phyloP scores from a whole-genome alignment of 202 grass and related monocot genomes.

The Zoysia matrella region DNA sequence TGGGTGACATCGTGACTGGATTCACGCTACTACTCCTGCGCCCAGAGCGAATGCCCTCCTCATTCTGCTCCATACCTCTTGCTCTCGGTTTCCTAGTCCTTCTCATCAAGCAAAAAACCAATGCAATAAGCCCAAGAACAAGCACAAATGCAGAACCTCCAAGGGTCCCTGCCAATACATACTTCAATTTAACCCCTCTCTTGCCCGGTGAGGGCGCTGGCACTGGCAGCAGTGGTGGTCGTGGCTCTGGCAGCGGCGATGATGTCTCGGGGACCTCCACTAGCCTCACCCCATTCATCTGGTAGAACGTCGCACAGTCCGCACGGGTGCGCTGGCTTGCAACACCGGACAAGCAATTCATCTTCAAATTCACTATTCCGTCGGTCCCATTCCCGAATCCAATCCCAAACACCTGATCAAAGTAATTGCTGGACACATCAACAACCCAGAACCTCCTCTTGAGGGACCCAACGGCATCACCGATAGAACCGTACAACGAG shows the following conservation, averaged over 20 bases:
- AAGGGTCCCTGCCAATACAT: conserved; percentile 55
- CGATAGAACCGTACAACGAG: conserved; percentile 65
- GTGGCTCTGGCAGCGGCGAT: conserved; percentile 22
- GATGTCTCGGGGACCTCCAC: conserved; percentile 20
- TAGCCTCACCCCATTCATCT: conserved; percentile 46
- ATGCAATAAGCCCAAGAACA: conserved; percentile 25
- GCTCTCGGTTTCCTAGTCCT: conserved; percentile 24
- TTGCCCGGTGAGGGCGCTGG: conserved; percentile 14
- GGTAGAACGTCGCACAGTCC: conserved; percentile 74
- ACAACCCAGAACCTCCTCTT: conserved; percentile 58
- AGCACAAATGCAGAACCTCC: conserved; percentile 43
- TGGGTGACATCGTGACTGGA: conserved; percentile 53
- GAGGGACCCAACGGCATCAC: conserved; percentile 39
- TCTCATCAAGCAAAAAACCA: conserved; percentile 55
- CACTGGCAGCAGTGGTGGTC: conserved; percentile 25
- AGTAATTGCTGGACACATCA: conserved; percentile 81
- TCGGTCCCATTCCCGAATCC: conserved; percentile 34
- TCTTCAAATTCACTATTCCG: conserved; percentile 24
- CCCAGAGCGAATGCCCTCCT: conserved; percentile 49
- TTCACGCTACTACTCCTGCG: conserved; percentile 65
- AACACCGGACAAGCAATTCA: conserved; percentile 67
- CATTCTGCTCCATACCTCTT: conserved; percentile 50
- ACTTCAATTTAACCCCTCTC: conserved; percentile 50
- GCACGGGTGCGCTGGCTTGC: conserved; percentile 56
- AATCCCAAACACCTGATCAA: conserved; percentile 37